Conservation (phyloP, 129 eudicot genomes). For the Apium graveolens region DNA sequence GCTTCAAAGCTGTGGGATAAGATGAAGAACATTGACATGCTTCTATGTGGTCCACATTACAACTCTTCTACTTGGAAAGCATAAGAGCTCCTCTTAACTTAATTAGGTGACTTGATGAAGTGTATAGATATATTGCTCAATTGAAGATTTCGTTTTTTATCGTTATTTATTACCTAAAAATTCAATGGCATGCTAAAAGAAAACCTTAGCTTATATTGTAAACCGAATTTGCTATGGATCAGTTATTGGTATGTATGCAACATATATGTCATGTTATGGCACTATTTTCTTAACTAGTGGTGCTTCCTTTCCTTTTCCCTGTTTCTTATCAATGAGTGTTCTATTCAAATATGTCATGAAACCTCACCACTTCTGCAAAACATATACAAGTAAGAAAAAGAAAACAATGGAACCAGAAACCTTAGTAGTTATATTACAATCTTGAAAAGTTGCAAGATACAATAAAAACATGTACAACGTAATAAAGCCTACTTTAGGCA, state of each 20-base stretch:
- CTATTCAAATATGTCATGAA: neutral
- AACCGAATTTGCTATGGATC: neutral
- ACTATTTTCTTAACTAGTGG: neutral
- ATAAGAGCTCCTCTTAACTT: neutral
- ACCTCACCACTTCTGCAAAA: neutral
- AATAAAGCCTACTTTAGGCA: slow-evolving; percentile 2
- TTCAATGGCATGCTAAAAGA: neutral
- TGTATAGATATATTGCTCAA: neutral
- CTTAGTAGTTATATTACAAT: neutral
- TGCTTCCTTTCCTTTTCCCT: neutral
- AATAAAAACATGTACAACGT: neutral
- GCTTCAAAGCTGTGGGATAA: slow-evolving; percentile 56
- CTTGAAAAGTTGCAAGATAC: neutral
- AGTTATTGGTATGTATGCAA: neutral
- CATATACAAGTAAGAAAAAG: neutral
- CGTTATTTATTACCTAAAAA: neutral
- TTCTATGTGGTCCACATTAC: slow-evolving; percentile 54
- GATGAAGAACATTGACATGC: slow-evolving; percentile 61
- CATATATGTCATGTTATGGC: neutral
- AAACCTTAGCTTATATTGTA: neutral
- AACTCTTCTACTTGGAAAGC: slow-evolving; percentile 19
- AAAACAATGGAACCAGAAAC: neutral
- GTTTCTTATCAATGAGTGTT: neutral
- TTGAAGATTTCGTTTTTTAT: neutral
- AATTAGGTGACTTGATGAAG: neutral